Conservation (phyloP, 2,329 filamentous ascomycete species). For the Neofusicoccum sp. region DNA sequence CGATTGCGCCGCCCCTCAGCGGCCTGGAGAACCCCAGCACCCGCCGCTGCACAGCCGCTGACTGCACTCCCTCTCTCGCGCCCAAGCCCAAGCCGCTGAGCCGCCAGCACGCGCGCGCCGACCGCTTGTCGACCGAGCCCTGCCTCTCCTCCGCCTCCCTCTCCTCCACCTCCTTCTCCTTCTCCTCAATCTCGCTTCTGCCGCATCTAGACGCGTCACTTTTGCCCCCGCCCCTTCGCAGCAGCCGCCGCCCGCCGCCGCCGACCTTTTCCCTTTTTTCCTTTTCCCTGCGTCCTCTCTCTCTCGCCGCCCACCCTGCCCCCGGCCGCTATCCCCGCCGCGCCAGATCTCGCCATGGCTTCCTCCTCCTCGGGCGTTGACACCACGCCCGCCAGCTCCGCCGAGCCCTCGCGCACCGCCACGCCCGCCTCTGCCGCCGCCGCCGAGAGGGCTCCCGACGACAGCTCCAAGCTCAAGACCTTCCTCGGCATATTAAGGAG, state of each 20-base stretch:
- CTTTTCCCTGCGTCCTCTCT: not conserved
- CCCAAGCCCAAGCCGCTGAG: slow-evolving; percentile 8
- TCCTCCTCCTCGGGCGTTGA: slow-evolving; percentile 25
- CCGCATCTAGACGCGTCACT: slow-evolving; percentile 15
- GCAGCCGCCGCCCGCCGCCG: not conserved
- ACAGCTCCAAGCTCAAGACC: slow-evolving; percentile 83
- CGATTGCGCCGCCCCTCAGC: not conserved
- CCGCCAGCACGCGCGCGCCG: not conserved
- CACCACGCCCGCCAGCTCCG: slow-evolving; percentile 31
- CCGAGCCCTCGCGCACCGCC: slow-evolving; percentile 35
- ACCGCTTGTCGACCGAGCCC: not conserved
- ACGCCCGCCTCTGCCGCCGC: slow-evolving; percentile 33
- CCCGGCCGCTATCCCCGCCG: not conserved
- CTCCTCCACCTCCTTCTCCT: not conserved
- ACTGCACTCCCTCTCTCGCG: not conserved
- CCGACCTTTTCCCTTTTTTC: slow-evolving; percentile 10
- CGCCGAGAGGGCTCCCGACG: slow-evolving; percentile 63
- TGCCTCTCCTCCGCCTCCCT: not conserved
- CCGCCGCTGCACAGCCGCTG: not conserved
- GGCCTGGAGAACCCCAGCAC: not conserved
- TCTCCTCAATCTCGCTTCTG: slow-evolving; percentile 15
- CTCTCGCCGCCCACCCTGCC: not conserved
- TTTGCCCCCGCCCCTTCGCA: slow-evolving; percentile 3
- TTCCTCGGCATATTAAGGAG: slow-evolving; percentile 85
- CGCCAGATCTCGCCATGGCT: slow-evolving; percentile 20